Conservation (phyloP, 2,329 filamentous ascomycete species). For the Sporothrix pallida region DNA sequence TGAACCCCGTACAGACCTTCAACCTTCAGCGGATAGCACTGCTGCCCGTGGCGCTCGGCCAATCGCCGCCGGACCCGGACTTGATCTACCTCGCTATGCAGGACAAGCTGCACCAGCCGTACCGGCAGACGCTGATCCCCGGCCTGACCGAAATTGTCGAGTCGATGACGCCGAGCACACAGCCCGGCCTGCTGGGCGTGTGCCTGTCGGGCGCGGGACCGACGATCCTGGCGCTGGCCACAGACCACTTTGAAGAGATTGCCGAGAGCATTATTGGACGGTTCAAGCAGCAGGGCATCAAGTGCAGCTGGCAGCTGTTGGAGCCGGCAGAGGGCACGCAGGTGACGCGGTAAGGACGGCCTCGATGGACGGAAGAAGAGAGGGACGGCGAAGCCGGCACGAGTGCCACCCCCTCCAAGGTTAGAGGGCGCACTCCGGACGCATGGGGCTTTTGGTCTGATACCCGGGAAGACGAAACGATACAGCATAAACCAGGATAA, state of each 20-base stretch:
- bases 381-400: not conserved
- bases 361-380: not conserved
- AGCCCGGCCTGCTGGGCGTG: conserved; percentile 88
- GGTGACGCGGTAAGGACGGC: conserved; percentile 41
- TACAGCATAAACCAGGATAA: not conserved
- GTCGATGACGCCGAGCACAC: conserved; percentile 84
- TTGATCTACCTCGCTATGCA: conserved; percentile 99
- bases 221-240: conserved; percentile 91
- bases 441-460: conserved; percentile 3
- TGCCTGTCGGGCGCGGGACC: conserved; percentile 94
- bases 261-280: conserved; percentile 76
- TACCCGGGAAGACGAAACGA: conserved; percentile 21
- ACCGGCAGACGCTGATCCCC: conserved; percentile 88
- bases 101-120: conserved; percentile 97
- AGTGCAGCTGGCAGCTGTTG: conserved; percentile 84
- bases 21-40: conserved; percentile 94
- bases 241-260: conserved; percentile 85
- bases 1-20: conserved; percentile 63
- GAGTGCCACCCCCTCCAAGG: not conserved
- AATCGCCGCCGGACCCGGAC: conserved; percentile 87
- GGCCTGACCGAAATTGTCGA: conserved; percentile 89
- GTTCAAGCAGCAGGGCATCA: conserved; percentile 75
- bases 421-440: not conserved
- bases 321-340: conserved; percentile 79
- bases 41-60: conserved; percentile 84